phyloP scores from a whole-genome alignment of 2,329 filamentous ascomycete genomes.

The Fusarium sublunatum region DNA sequence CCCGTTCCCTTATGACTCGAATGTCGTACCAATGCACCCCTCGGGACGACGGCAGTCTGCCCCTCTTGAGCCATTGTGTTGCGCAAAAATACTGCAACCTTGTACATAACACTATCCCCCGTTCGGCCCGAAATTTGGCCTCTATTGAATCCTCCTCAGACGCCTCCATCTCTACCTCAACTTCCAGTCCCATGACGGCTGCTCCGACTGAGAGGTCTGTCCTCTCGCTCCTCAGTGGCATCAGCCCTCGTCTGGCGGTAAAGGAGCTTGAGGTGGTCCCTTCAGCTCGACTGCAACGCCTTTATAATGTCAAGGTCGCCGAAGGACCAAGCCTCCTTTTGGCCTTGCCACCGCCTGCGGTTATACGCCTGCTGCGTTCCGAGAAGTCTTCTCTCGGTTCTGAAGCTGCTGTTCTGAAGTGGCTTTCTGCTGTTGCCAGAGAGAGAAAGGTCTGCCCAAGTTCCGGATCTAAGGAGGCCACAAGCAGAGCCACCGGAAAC shows the following conservation, averaged over 20 bases:
- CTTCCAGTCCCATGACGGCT: conserved; percentile 38
- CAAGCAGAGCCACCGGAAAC: conserved; percentile 3
- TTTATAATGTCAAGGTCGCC: conserved; percentile 58
- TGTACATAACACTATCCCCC: conserved; percentile 43
- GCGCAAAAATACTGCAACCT: conserved; percentile 45
- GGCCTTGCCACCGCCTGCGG: conserved; percentile 56
- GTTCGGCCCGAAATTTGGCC: conserved; percentile 42
- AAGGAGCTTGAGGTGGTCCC: conserved; percentile 48
- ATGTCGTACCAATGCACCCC: conserved; percentile 46
- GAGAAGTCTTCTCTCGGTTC: conserved; percentile 59
- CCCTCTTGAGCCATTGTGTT: conserved; percentile 42
- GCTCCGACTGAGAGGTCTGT: conserved; percentile 40
- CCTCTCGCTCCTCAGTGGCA: conserved; percentile 42
- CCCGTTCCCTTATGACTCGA: conserved; percentile 38
- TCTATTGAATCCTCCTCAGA: conserved; percentile 35
- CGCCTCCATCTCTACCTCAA: conserved; percentile 15
- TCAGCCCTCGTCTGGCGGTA: conserved; percentile 42
- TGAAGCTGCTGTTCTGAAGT: conserved; percentile 59
- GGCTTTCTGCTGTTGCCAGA: conserved; percentile 52
- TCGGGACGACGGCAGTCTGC: conserved; percentile 43
- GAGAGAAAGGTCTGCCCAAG: conserved; percentile 23
- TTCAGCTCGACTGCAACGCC: conserved; percentile 54
- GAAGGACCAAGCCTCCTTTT: conserved; percentile 56
- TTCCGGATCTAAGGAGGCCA: conserved; percentile 10
- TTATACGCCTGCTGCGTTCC: conserved; percentile 58